Percentiles rank a stretch among this genome's conserved stretches.
Evolutionary conservation across 192 early-diverging fungal genomes (phyloP).

Genomic region (Chytriomyces confervae): DNA sequence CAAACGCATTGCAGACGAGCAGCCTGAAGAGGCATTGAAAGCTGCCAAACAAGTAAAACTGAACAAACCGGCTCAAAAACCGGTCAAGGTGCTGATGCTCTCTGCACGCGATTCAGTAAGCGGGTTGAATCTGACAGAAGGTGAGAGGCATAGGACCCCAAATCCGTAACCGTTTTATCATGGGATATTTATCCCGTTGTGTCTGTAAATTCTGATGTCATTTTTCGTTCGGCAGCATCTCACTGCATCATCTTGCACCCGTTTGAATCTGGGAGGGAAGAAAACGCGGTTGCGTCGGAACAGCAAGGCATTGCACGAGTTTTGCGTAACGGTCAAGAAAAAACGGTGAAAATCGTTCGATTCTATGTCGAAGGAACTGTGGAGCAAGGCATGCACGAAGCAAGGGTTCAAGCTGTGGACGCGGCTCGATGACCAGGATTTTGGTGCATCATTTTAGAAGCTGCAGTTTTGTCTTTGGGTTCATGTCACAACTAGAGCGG

Average conservation of each 20-base stretch:
- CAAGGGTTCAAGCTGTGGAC: neutral
- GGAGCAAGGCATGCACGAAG: slow-evolving; percentile 8
- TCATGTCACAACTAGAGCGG: no score
- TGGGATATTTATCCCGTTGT: neutral
- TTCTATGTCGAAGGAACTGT: slow-evolving; percentile 10
- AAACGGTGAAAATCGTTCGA: slow-evolving; percentile 22
- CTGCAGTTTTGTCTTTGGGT: no score
- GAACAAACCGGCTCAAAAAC: no score
- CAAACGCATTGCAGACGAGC: neutral
- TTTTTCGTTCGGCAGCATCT: neutral
- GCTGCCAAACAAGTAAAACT: no score
- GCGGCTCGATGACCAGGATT: no score
- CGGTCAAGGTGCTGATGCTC: slow-evolving; percentile 30
- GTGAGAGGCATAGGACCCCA: neutral
- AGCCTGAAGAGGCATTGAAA: no score
- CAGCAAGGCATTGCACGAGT: slow-evolving; percentile 28
- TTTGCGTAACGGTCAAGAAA: slow-evolving; percentile 9
- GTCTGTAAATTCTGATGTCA: neutral
- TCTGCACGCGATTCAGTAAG: slow-evolving; percentile 36
- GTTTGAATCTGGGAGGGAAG: slow-evolving; percentile 13
- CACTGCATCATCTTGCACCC: slow-evolving; percentile 23
- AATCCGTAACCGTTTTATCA: neutral
- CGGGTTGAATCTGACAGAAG: slow-evolving; percentile 38
- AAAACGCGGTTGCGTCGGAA: slow-evolving; percentile 18
- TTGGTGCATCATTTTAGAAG: no score